These are phyloP conservation scores for Phytophthora boehmeriae DNA, from an alignment of 352 stramenopile species.

Conservation along the genomic window DNA sequence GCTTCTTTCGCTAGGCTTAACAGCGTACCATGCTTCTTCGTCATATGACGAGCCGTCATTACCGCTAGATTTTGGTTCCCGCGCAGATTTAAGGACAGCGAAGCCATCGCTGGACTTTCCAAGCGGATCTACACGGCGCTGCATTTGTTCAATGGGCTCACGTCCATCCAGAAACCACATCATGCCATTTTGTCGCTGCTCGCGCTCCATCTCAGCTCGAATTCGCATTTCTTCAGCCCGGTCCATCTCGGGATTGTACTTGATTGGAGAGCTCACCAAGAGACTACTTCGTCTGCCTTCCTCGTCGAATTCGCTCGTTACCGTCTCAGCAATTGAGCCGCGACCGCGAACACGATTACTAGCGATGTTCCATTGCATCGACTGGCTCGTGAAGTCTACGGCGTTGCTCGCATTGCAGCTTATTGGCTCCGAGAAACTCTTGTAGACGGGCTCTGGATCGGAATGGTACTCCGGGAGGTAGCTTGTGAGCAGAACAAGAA, in stretches of 20 bases:
- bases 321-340: slow-evolving; percentile 44
- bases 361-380: slow-evolving; percentile 18
- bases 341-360: slow-evolving; percentile 15
- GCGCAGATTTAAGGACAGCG: slow-evolving; percentile 36
- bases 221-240: slow-evolving; percentile 26
- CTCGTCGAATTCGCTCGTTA: slow-evolving; percentile 40
- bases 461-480: slow-evolving; percentile 58
- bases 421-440: slow-evolving; percentile 5
- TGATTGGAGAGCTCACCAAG: slow-evolving; percentile 30
- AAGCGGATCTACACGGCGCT: slow-evolving; percentile 34
- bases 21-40: slow-evolving; percentile 33
- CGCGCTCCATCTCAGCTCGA: slow-evolving; percentile 41
- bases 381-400: slow-evolving; percentile 4
- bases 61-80: slow-evolving; percentile 18
- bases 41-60: slow-evolving; percentile 21
- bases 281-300: slow-evolving; percentile 35
- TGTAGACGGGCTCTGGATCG: slow-evolving; percentile 28
- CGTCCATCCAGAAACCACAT: slow-evolving; percentile 48
- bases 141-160: slow-evolving; percentile 42
- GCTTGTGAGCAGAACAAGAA: slow-evolving; percentile 74
- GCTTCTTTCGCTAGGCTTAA: slow-evolving; percentile 29
- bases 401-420: slow-evolving; percentile 5
- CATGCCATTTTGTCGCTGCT: slow-evolving; percentile 35
- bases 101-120: slow-evolving; percentile 34
- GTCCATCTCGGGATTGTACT: slow-evolving; percentile 19